phyloP scores from a whole-genome alignment of 2,329 filamentous ascomycete genomes.

The Penicillium vulpinum region DNA sequence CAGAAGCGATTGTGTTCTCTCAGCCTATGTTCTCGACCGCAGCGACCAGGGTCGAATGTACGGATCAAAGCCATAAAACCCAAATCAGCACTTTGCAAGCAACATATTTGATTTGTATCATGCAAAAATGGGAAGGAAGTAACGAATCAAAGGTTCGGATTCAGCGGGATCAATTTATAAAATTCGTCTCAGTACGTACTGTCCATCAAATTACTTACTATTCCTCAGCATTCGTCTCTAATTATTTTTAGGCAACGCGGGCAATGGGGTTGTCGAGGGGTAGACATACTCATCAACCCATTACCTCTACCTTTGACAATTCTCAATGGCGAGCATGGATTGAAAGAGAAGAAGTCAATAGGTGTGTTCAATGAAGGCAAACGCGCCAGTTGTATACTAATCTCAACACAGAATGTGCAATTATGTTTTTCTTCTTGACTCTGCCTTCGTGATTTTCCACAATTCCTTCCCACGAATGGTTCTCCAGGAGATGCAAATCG shows the following conservation, averaged over 20 bases:
- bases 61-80: not conserved
- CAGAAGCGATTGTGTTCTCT: not conserved
- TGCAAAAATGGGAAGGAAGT: conserved; percentile 5
- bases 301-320: not conserved
- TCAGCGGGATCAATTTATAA: conserved; percentile 1
- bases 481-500: conserved; percentile 12
- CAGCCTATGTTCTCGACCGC: not conserved
- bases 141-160: conserved; percentile 1
- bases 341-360: not conserved
- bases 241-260: not conserved
- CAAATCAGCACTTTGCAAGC: conserved; percentile 1
- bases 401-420: conserved; percentile 9
- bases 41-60: not conserved
- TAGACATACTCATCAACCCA: not conserved
- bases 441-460: conserved; percentile 12
- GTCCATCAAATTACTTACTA: no score
- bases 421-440: conserved; percentile 13
- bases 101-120: not conserved
- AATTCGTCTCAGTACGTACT: not conserved
- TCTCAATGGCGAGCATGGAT: not conserved
- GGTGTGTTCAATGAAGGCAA: not conserved
- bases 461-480: conserved; percentile 14
- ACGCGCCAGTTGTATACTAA: not conserved
- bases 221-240: not conserved
- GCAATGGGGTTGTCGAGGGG: not conserved